Conservation (phyloP, 345 rosid species). For the Rhodamnia rubescens region DNA sequence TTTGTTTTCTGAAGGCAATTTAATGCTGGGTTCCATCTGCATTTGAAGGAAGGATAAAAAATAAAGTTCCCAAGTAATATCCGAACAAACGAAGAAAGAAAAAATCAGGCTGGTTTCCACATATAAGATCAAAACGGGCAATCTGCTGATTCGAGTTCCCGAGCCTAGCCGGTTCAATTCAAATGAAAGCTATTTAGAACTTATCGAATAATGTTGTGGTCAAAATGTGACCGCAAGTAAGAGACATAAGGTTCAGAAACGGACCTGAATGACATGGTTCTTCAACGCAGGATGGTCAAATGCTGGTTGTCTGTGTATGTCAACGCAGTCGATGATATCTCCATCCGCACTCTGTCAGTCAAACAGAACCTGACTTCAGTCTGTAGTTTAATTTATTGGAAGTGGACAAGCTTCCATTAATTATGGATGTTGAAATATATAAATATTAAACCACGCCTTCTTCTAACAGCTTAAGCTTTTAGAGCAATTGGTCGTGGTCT, state of each 20-base stretch:
- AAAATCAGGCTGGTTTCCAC: not conserved
- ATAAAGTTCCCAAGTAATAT: not conserved
- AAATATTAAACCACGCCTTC: no score
- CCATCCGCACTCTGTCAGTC: slow-evolving; percentile 35
- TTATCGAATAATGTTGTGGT: not conserved
- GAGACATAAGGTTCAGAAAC: not conserved
- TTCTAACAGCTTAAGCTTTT: no score
- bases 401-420: not conserved
- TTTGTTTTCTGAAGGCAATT: not conserved
- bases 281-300: slow-evolving; percentile 38
- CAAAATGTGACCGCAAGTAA: not conserved
- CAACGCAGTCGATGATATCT: slow-evolving; percentile 40
- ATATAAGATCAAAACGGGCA: not conserved
- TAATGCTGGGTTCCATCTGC: slow-evolving; percentile 34
- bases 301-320: slow-evolving; percentile 38
- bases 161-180: not conserved
- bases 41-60: not conserved
- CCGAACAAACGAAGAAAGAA: not conserved
- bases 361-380: not conserved
- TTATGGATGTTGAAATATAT: no score
- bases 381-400: not conserved
- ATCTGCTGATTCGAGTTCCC: not conserved
- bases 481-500: no score
- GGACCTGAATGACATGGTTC: slow-evolving; percentile 36
- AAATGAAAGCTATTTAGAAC: not conserved